Evolutionary conservation across 257 asterid species (phyloP), one percentile per base, ranked within the genome.

Genomic region (Solanum etuberosum): DNA sequence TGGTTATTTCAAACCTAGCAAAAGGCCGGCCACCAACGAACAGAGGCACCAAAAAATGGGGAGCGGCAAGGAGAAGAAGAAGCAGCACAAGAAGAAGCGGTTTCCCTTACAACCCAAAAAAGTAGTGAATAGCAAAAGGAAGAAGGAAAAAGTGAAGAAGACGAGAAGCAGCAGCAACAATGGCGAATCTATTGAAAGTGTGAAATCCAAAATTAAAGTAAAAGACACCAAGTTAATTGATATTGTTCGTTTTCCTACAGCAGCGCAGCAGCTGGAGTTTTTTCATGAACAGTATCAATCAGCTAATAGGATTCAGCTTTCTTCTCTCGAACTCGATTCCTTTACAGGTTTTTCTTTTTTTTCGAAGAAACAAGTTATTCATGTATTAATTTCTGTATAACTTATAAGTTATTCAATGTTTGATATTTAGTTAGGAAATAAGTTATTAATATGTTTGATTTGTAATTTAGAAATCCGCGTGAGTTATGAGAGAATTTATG

Each of bases 271-370:
- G 93, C 90, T 94, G 88, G 88, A 86, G 51, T 97, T 87, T 90
- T 93, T 97, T 73, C 78, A 93, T 71, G 76, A 92, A 61, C 96
- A 93, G 91, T 95, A 93, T 90, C 93, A 95, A 86, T 91, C 98
- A 2, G 91, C 93, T 57, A 94, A 93, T 76, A 88, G 91, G 78
- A 89, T 91, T 88, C 93, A 90, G 90, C 96, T 95, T 68, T 97
- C 99, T 85, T 89, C 96, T 31, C 93, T 94, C 40, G 99, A 97
- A 78, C 92, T 93, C 51, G 99, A 95, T 29, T 92, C 97, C 43
- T 92, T 94, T 83, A 93, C 91, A 91, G 99, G 98, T 48, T 48
- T 48, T 37, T 48, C 34, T 15, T 6, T 15, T 13, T 46, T 2
- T 46, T 2, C 54, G 7, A 14, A 46, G 54, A 46, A 13, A 1